These are phyloP conservation scores for Papilionanthe hybrid DNA, from an alignment of 116 monocot genomes.

Conservation along the genomic window DNA sequence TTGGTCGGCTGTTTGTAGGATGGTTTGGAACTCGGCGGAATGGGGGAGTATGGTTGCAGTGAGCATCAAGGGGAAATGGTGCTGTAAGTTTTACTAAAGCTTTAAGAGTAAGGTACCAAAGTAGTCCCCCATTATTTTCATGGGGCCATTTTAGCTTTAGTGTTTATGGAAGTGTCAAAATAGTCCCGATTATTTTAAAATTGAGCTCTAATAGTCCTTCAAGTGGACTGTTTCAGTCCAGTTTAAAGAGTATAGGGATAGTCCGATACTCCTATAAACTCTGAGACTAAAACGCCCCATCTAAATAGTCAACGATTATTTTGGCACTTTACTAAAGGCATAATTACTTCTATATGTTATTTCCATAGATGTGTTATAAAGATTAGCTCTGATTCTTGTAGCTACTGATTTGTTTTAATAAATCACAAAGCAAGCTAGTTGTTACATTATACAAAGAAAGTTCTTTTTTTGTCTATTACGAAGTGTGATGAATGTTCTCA, in stretches of 20 bases:
- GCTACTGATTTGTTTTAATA: background rate
- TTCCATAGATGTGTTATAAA: background rate
- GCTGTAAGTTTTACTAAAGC: background rate
- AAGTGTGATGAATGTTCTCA: background rate
- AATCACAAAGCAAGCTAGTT: background rate
- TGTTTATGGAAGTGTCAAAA: too few relatives aligned
- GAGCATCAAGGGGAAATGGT: slow-evolving; percentile 5
- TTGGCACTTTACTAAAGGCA: background rate
- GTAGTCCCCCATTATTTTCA: too few relatives aligned
- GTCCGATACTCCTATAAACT: too few relatives aligned
- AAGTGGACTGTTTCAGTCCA: too few relatives aligned
- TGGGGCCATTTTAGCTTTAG: too few relatives aligned
- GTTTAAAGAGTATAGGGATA: too few relatives aligned
- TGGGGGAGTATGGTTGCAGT: slow-evolving; percentile 5
- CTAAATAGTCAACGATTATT: too few relatives aligned
- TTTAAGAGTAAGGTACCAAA: too few relatives aligned
- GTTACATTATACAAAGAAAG: background rate
- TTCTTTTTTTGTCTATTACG: background rate
- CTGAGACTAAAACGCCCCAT: too few relatives aligned
- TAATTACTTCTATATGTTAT: slow-evolving; percentile 4
- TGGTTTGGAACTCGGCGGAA: background rate
- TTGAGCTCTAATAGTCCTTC: too few relatives aligned
- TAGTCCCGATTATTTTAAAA: too few relatives aligned
- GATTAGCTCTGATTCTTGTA: slow-evolving; percentile 2
- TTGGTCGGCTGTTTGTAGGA: slow-evolving; percentile 38